Conservation (phyloP, 495 filamentous ascomycete species). For the Aspergillus olivimuriae region DNA sequence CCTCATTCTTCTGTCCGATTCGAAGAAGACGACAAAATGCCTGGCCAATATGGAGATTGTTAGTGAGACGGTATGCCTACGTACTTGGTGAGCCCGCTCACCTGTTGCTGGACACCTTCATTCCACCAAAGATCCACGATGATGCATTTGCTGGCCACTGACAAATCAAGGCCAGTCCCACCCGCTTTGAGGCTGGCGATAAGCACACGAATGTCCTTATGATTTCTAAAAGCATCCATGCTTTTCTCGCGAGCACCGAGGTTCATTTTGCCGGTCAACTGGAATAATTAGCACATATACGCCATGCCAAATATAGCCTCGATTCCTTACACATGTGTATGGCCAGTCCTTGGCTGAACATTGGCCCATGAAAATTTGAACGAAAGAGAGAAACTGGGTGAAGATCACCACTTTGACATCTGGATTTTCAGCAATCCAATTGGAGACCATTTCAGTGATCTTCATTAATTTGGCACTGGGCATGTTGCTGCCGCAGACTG, state of each 20-base stretch:
- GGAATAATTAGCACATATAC: slow-evolving; percentile 1
- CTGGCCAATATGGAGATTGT: too few relatives aligned
- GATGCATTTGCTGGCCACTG: slow-evolving; percentile 51
- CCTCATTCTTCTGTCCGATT: slow-evolving; percentile 53
- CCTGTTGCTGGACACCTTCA: slow-evolving; percentile 34
- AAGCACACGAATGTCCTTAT: slow-evolving; percentile 25
- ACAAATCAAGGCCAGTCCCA: slow-evolving; percentile 46
- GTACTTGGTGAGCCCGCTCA: slow-evolving; percentile 39
- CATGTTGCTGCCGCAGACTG: slow-evolving; percentile 10
- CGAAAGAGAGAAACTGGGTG: slow-evolving; percentile 28
- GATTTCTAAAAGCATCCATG: slow-evolving; percentile 23
- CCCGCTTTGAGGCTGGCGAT: slow-evolving; percentile 42
- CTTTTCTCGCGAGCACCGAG: slow-evolving; percentile 17
- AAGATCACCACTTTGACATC: slow-evolving; percentile 37
- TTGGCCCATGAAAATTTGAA: slow-evolving; percentile 18
- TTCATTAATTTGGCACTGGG: slow-evolving; percentile 23
- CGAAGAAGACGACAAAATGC: slow-evolving; percentile 59
- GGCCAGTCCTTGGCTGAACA: slow-evolving; percentile 28
- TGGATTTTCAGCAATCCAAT: slow-evolving; percentile 28
- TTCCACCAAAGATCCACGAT: slow-evolving; percentile 60
- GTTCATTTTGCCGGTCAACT: slow-evolving; percentile 30
- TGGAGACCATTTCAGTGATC: slow-evolving; percentile 21
- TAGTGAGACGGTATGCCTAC: too few relatives aligned
- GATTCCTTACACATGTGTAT: slow-evolving; percentile 19
- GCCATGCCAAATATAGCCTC: too few relatives aligned